A percentile compares a stretch with the other conserved stretches of the same genome.
Conservation (phyloP, 2,329 filamentous ascomycete genomes). For the Colletotrichum viniferum region DNA sequence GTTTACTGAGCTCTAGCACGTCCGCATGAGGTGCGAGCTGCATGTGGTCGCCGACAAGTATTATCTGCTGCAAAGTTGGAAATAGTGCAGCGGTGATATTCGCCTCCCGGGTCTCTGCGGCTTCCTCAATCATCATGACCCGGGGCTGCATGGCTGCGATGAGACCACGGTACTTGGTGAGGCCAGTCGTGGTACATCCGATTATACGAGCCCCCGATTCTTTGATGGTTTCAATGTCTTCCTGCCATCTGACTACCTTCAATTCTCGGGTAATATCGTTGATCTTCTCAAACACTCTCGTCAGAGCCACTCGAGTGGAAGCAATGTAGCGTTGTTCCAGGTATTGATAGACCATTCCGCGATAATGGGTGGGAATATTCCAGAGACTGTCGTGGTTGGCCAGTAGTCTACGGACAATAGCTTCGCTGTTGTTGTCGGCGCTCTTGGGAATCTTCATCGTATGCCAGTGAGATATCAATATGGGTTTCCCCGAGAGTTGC, state of each 20-base stretch:
- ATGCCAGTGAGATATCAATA: slow-evolving; percentile 21
- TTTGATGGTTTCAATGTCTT: slow-evolving; percentile 52
- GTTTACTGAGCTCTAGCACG: slow-evolving; percentile 58
- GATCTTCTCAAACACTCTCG: slow-evolving; percentile 54
- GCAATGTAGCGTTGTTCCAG: slow-evolving; percentile 62
- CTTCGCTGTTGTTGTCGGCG: not conserved
- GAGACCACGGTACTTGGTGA: slow-evolving; percentile 79
- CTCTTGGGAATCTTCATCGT: not conserved
- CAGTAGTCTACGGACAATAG: slow-evolving; percentile 16
- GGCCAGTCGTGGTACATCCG: slow-evolving; percentile 75
- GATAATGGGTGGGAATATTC: slow-evolving; percentile 56
- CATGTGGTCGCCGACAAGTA: slow-evolving; percentile 77
- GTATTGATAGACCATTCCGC: slow-evolving; percentile 70
- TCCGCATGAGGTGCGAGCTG: slow-evolving; percentile 76
- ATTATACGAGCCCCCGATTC: slow-evolving; percentile 54
- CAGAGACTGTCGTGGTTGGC: slow-evolving; percentile 57
- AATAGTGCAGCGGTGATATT: slow-evolving; percentile 58
- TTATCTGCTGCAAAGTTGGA: slow-evolving; percentile 55
- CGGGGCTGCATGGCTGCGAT: slow-evolving; percentile 69
- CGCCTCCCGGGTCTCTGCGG: slow-evolving; percentile 76
- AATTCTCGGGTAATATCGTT: slow-evolving; percentile 52
- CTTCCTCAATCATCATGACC: slow-evolving; percentile 78
- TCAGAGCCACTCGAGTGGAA: slow-evolving; percentile 50
- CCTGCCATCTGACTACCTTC: slow-evolving; percentile 62
- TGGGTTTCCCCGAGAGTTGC: slow-evolving; percentile 61